phyloP scores from a whole-genome alignment of 2,329 filamentous ascomycete species.

The Rutstroemia sp. region DNA sequence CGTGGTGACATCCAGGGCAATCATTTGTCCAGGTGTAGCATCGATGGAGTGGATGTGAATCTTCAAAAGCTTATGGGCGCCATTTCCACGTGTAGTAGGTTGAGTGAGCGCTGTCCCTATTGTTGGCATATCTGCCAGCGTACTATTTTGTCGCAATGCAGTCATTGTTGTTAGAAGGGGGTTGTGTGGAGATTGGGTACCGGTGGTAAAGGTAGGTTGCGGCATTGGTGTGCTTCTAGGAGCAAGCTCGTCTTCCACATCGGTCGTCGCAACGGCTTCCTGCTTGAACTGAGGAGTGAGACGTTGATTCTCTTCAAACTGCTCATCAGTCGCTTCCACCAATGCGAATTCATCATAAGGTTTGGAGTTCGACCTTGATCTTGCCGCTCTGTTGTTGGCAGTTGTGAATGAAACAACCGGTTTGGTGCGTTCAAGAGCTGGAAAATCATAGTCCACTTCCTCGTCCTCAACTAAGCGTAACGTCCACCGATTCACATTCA shows the following conservation, averaged over 20 bases:
- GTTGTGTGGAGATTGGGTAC: slow-evolving; percentile 38
- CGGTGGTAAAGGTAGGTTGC: slow-evolving; percentile 27
- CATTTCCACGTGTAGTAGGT: slow-evolving; percentile 34
- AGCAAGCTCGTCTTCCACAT: slow-evolving; percentile 36
- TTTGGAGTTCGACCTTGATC: slow-evolving; percentile 60
- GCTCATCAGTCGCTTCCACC: slow-evolving; percentile 61
- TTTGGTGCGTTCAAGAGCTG: slow-evolving; percentile 66
- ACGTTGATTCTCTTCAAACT: slow-evolving; percentile 61
- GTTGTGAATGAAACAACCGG: slow-evolving; percentile 73
- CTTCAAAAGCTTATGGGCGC: slow-evolving; percentile 62
- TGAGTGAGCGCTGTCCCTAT: slow-evolving; percentile 24
- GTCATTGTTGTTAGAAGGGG: slow-evolving; percentile 52
- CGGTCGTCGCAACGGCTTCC: slow-evolving; percentile 36
- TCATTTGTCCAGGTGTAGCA: slow-evolving; percentile 62
- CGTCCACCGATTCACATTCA: slow-evolving; percentile 76
- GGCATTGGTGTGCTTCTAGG: slow-evolving; percentile 28
- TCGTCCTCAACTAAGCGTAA: slow-evolving; percentile 78
- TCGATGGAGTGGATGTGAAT: slow-evolving; percentile 67
- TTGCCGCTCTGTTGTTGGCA: slow-evolving; percentile 62
- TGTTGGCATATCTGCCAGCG: slow-evolving; percentile 50
- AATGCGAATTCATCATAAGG: slow-evolving; percentile 79
- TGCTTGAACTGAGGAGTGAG: slow-evolving; percentile 60
- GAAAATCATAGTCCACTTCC: slow-evolving; percentile 80
- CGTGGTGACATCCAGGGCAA: slow-evolving; percentile 68
- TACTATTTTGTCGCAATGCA: slow-evolving; percentile 44